Conservation (phyloP, 2,329 filamentous ascomycete genomes). For the Capronia americana region DNA sequence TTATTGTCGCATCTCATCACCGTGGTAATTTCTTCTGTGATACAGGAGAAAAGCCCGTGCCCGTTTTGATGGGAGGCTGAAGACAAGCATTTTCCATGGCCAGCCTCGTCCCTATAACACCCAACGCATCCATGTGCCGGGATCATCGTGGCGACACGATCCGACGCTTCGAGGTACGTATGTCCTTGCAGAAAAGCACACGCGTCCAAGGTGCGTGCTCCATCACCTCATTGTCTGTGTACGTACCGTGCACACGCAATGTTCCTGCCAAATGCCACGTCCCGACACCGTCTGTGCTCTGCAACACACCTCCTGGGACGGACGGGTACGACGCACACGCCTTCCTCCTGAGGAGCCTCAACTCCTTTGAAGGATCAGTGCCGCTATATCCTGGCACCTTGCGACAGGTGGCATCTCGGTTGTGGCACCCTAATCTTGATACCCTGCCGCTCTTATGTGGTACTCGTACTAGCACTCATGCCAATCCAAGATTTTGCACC, state of each 20-base stretch:
- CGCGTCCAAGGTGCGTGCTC: background rate
- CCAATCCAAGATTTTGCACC: background rate
- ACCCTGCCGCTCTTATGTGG: background rate
- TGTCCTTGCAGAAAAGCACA: background rate
- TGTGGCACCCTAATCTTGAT: slow-evolving; percentile 13
- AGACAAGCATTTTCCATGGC: slow-evolving; percentile 18
- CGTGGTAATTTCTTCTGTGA: background rate
- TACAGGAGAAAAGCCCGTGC: background rate
- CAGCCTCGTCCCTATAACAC: background rate
- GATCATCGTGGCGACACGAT: background rate
- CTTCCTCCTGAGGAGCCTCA: background rate
- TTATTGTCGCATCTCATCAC: background rate
- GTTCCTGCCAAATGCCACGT: background rate
- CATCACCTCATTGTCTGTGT: background rate
- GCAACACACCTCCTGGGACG: background rate
- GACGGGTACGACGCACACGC: too few relatives aligned
- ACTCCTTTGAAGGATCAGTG: background rate
- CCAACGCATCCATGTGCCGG: background rate
- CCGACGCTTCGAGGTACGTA: background rate
- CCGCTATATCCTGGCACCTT: background rate
- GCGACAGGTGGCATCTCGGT: slow-evolving; percentile 14
- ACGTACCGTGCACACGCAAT: background rate
- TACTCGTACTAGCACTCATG: background rate
- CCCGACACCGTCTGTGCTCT: background rate
- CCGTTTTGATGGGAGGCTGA: slow-evolving; percentile 11